A percentile compares a stretch with the other conserved stretches of the same genome.
phyloP scores from a whole-genome alignment of 2,329 filamentous ascomycete species.

The Parasarocladium wereldwijsianum region DNA sequence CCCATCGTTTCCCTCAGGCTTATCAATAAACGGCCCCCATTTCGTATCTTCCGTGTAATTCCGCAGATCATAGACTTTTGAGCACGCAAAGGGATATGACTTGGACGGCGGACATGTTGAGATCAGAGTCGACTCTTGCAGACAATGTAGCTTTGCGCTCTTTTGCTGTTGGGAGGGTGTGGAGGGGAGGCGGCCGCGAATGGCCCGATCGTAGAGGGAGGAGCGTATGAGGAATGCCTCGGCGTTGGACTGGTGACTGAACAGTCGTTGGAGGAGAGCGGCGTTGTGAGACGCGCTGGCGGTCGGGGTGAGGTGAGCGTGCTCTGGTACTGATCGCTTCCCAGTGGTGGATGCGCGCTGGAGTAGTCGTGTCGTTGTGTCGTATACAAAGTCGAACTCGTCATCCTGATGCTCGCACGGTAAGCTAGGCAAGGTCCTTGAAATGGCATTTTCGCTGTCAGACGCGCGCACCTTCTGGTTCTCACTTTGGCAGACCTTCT shows the following conservation, averaged over 20 bases:
- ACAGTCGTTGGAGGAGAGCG: constrained; percentile 26
- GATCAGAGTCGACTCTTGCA: constrained; percentile 44
- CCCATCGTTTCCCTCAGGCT: too few relatives aligned
- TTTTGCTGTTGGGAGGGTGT: constrained; percentile 38
- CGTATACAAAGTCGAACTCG: constrained; percentile 32
- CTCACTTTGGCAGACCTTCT: constrained; percentile 22
- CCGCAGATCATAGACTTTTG: constrained; percentile 59
- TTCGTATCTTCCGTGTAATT: constrained; percentile 44
- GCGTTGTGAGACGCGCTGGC: constrained; percentile 32
- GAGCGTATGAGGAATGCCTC: constrained; percentile 50
- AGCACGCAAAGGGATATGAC: constrained; percentile 47
- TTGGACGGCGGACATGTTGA: constrained; percentile 19
- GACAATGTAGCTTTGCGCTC: constrained; percentile 55
- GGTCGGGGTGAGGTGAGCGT: constrained; percentile 13
- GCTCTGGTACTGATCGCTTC: too few relatives aligned
- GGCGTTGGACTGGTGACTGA: constrained; percentile 33
- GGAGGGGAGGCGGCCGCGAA: constrained; percentile 21
- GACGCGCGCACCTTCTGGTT: not conserved
- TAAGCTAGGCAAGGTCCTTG: not conserved
- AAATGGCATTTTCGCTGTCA: not conserved
- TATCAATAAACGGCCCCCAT: constrained; percentile 59
- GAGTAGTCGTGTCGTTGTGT: constrained; percentile 29
- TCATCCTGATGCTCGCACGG: constrained; percentile 15
- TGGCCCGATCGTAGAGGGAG: constrained; percentile 44
- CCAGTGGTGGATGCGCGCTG: constrained; percentile 23